Evolutionary conservation across 306 rosid genomes (phyloP).

Genomic region (Cucurbita ficifolia): DNA sequence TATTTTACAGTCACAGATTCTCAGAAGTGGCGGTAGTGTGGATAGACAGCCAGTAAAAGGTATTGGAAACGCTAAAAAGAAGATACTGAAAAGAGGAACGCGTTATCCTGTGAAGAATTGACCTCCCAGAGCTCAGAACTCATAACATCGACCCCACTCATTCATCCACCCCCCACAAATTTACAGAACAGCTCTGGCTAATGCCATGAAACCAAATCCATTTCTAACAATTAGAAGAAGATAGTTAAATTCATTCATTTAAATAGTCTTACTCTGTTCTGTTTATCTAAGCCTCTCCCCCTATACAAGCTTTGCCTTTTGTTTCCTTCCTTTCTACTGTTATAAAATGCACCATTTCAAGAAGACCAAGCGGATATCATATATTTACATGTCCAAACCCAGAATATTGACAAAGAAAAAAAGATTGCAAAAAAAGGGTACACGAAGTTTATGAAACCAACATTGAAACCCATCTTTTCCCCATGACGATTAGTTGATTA

Average conservation of each 20-base stretch:
- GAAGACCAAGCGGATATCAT: not conserved
- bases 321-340: not conserved
- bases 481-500: not conserved
- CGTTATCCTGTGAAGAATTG: constrained; percentile 25
- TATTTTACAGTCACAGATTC: not conserved
- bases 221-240: not conserved
- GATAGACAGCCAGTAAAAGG: not conserved
- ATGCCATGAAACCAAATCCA: not conserved
- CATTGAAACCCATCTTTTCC: not conserved
- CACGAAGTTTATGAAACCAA: not conserved
- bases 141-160: not conserved
- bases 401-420: not conserved
- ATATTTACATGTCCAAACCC: constrained; percentile 5
- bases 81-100: constrained; percentile 56
- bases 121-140: not conserved
- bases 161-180: not conserved
- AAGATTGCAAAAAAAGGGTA: not conserved
- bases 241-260: not conserved
- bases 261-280: not conserved
- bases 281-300: not conserved
- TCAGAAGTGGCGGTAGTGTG: too few species aligned
- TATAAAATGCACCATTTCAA: not conserved
- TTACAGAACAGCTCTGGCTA: not conserved
- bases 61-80: constrained; percentile 58
- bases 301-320: not conserved